Evolutionary conservation across 805 yeast species (phyloP).

Genomic region (Scheffersomyces lignosus): DNA sequence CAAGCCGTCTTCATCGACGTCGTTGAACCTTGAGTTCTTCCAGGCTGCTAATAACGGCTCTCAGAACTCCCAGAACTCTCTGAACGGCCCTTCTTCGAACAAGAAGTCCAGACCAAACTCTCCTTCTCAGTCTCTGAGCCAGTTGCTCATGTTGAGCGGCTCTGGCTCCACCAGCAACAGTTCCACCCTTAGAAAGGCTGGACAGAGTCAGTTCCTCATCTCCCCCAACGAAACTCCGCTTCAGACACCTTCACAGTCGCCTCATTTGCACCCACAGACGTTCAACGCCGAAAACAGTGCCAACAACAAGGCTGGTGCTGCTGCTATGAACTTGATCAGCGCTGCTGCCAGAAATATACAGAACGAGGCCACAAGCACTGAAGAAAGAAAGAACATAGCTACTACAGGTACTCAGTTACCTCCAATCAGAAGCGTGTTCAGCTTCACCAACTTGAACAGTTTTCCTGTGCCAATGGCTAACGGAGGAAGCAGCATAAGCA

Average conservation of each 20-base stretch:
- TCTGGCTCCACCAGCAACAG: neutral
- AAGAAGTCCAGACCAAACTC: conserved; percentile 52
- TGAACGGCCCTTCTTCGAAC: conserved; percentile 2
- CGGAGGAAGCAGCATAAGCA: conserved; percentile 2
- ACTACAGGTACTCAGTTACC: conserved; percentile 42
- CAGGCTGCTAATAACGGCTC: too few species aligned
- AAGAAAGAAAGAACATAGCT: conserved; percentile 30
- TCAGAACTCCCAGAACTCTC: too few species aligned
- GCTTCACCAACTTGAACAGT: conserved; percentile 17
- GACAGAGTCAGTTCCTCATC: conserved; percentile 5
- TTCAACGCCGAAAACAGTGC: conserved; percentile 1
- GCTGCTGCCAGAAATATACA: conserved; percentile 26
- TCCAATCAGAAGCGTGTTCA: conserved; percentile 40
- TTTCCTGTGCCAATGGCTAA: conserved; percentile 5
- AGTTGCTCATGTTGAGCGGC: conserved; percentile 1
- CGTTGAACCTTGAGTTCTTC: conserved; percentile 37
- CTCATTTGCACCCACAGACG: conserved; percentile 36
- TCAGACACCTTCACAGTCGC: conserved; percentile 51
- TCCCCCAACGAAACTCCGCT: conserved; percentile 49
- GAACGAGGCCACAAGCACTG: conserved; percentile 9
- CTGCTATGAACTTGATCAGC: conserved; percentile 21
- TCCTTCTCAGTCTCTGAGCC: conserved; percentile 26
- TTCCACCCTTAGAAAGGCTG: neutral
- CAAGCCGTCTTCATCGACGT: conserved; percentile 30
- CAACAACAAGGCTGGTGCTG: conserved; percentile 5